A percentile compares a stretch with the other conserved stretches of the same genome.
phyloP scores from a whole-genome alignment of 371 early-diverging fungal species.

The Saksenaea oblongispora region DNA sequence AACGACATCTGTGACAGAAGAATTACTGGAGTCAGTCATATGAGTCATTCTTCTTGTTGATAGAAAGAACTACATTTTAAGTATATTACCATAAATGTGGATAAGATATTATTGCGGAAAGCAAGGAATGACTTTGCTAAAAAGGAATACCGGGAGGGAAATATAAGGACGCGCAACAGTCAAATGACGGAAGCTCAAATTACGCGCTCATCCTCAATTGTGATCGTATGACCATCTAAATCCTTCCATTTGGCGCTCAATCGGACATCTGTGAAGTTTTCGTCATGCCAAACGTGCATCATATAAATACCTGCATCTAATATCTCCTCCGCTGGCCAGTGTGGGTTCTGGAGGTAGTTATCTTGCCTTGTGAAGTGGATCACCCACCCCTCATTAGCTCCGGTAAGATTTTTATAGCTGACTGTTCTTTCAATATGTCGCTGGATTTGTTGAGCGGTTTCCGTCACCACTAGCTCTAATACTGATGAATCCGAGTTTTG shows the following conservation, averaged over 20 bases:
- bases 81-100: too few species aligned
- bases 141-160: too few species aligned
- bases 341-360: slow-evolving; percentile 16
- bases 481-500: neutral
- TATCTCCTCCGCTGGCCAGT: slow-evolving; percentile 12
- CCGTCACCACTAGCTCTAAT: slow-evolving; percentile 5
- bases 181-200: neutral
- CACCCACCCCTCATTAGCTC: slow-evolving; percentile 17
- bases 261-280: slow-evolving; percentile 10
- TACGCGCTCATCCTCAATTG: neutral
- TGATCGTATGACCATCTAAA: neutral
- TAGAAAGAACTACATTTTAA: too few species aligned
- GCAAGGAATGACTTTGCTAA: too few species aligned
- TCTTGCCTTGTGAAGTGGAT: slow-evolving; percentile 22
- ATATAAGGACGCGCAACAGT: neutral
- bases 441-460: slow-evolving; percentile 6
- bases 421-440: slow-evolving; percentile 9
- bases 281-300: slow-evolving; percentile 21
- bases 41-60: too few species aligned
- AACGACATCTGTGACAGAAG: too few species aligned
- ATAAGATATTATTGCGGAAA: too few species aligned
- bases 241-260: slow-evolving; percentile 20
- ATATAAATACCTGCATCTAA: slow-evolving; percentile 15
- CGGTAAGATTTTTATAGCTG: slow-evolving; percentile 4
- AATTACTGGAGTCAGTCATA: too few species aligned